Conservation (phyloP, 2,329 filamentous ascomycete species). For the Geosmithia flava region DNA sequence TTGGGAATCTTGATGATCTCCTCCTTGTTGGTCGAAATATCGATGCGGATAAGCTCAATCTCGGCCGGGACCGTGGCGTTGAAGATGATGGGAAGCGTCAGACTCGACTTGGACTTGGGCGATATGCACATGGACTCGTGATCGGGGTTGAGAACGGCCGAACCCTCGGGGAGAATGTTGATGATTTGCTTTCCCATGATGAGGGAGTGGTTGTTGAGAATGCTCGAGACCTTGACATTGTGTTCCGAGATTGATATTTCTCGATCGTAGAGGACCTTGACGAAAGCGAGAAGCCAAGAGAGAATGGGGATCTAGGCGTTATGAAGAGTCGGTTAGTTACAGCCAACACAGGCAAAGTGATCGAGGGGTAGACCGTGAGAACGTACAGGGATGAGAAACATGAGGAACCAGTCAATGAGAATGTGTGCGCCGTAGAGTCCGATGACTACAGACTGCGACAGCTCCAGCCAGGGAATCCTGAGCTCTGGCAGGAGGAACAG, state of each 20-base stretch:
- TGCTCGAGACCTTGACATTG: constrained; percentile 75
- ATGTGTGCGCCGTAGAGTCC: constrained; percentile 61
- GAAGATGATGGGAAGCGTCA: constrained; percentile 73
- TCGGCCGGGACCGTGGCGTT: constrained; percentile 85
- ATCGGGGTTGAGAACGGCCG: constrained; percentile 77
- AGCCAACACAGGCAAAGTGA: not conserved
- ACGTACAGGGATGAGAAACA: constrained; percentile 76
- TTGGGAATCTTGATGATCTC: constrained; percentile 67
- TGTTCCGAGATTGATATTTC: constrained; percentile 90
- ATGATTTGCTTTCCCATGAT: constrained; percentile 96
- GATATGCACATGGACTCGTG: constrained; percentile 66
- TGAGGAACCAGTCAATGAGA: constrained; percentile 68
- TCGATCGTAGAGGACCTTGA: constrained; percentile 79
- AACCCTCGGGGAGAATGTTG: constrained; percentile 94
- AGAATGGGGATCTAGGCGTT: constrained; percentile 53
- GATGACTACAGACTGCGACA: constrained; percentile 63
- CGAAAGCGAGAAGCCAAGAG: constrained; percentile 57
- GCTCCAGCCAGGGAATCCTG: constrained; percentile 93
- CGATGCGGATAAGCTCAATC: constrained; percentile 79
- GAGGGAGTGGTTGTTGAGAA: constrained; percentile 83
- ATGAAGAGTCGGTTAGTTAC: not conserved
- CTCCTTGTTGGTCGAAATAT: constrained; percentile 68
- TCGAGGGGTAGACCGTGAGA: not conserved
- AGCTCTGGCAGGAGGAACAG: constrained; percentile 78
- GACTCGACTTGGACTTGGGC: constrained; percentile 38